Conservation (phyloP, 805 yeast species). For the Starmerella stellata region DNA sequence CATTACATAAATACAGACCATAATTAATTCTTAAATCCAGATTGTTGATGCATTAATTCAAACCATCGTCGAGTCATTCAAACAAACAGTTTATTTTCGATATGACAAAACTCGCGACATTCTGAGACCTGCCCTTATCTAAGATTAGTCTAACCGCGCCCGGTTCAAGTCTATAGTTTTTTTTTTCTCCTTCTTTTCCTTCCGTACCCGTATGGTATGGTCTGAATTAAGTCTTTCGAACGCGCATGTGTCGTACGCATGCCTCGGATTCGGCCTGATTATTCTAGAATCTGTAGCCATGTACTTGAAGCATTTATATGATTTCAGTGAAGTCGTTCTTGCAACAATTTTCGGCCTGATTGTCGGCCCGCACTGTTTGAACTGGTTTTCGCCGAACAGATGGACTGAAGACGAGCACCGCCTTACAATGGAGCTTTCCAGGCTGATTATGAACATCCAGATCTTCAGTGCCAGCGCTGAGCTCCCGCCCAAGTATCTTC, state of each 20-base stretch:
- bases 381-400: constrained; percentile 62
- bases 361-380: constrained; percentile 69
- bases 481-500: constrained; percentile 48
- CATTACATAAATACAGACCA: no score
- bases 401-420: constrained; percentile 49
- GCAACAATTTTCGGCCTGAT: constrained; percentile 73
- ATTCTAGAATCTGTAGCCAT: constrained; percentile 67
- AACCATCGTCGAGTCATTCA: no score
- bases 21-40: no score
- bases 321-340: constrained; percentile 80
- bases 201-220: constrained; percentile 11
- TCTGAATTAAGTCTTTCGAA: constrained; percentile 9
- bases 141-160: background rate
- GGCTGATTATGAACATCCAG: constrained; percentile 52
- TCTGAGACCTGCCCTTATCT: background rate
- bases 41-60: no score
- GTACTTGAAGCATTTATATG: constrained; percentile 62
- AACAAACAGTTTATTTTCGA: background rate
- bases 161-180: background rate
- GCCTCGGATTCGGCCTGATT: constrained; percentile 66
- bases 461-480: constrained; percentile 58
- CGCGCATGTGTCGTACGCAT: constrained; percentile 72
- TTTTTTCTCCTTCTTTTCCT: background rate
- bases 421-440: constrained; percentile 20
- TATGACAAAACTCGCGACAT: background rate